A percentile compares a stretch with the other conserved stretches of the same genome.
Evolutionary conservation across 139 green algal genomes (phyloP).

Genomic region (Bryopsis sp.): DNA sequence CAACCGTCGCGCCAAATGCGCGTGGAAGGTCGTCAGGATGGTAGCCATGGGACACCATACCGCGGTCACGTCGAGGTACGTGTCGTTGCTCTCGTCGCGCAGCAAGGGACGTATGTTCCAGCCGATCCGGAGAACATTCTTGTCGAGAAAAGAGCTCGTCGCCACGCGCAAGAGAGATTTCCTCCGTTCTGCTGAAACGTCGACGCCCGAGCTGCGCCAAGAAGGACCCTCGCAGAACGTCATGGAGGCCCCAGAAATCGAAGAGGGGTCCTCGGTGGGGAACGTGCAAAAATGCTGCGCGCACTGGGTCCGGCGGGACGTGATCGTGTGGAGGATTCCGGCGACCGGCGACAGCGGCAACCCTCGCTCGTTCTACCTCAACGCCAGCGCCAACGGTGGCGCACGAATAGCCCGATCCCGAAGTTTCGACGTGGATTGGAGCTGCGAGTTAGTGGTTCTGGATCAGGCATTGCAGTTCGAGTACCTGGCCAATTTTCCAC

Average conservation of each 20-base stretch:
- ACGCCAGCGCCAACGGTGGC: neutral
- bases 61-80: too few species aligned
- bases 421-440: slow-evolving; percentile 27
- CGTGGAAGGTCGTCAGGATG: too few species aligned
- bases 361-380: neutral
- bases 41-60: too few species aligned
- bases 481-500: slow-evolving; percentile 40
- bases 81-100: too few species aligned
- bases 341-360: slow-evolving; percentile 2
- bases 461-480: slow-evolving; percentile 14
- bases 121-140: too few species aligned
- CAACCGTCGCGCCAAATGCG: too few species aligned
- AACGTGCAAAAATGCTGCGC: neutral
- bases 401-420: neutral
- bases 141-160: too few species aligned
- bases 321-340: slow-evolving; percentile 6
- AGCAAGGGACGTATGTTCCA: too few species aligned
- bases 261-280: neutral
- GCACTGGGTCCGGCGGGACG: slow-evolving; percentile 9
- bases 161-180: too few species aligned
- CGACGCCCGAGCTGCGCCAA: too few species aligned
- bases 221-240: too few species aligned
- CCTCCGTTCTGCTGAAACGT: too few species aligned
- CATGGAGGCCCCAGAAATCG: neutral
- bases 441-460: slow-evolving; percentile 24